Percentiles rank a stretch among this genome's conserved stretches.
These are phyloP conservation scores for Steccherinum ochraceum DNA, from an alignment of 768 basidiomycete species.

Conservation along the genomic window DNA sequence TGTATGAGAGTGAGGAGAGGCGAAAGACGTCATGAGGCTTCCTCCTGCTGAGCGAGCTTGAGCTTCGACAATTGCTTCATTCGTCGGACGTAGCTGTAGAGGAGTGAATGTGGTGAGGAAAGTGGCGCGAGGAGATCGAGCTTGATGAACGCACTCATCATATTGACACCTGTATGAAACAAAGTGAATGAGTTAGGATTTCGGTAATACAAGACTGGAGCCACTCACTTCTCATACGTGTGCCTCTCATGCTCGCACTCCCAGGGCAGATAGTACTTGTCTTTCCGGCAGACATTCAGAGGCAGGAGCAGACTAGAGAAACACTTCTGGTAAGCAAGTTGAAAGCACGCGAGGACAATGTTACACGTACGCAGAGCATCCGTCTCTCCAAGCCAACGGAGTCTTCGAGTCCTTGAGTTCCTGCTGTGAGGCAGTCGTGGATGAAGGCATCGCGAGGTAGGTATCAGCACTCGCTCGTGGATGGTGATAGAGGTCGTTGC, in stretches of 20 bases:
- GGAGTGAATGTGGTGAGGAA: too few relatives aligned
- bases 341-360: neutral
- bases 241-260: constrained; percentile 88
- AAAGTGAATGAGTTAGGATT: neutral
- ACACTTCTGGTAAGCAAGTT: neutral
- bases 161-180: constrained; percentile 72
- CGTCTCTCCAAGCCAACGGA: constrained; percentile 82
- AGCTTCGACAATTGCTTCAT: constrained; percentile 81
- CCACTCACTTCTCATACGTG: constrained; percentile 74
- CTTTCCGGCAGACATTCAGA: constrained; percentile 78
- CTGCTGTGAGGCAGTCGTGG: constrained; percentile 75
- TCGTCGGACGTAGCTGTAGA: constrained; percentile 70
- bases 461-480: too few relatives aligned
- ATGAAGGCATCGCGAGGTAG: constrained; percentile 56
- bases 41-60: constrained; percentile 44
- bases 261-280: constrained; percentile 82
- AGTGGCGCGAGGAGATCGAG: constrained; percentile 28
- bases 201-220: neutral
- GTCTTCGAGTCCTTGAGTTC: constrained; percentile 72
- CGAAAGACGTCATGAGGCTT: constrained; percentile 3
- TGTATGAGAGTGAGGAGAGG: neutral
- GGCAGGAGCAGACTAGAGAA: constrained; percentile 81
- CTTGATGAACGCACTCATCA: constrained; percentile 71
- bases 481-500: too few relatives aligned
- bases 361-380: constrained; percentile 78